Percentiles rank a stretch among this genome's conserved stretches.
Conservation (phyloP, 768 basidiomycete genomes). For the Suillus sp. region DNA sequence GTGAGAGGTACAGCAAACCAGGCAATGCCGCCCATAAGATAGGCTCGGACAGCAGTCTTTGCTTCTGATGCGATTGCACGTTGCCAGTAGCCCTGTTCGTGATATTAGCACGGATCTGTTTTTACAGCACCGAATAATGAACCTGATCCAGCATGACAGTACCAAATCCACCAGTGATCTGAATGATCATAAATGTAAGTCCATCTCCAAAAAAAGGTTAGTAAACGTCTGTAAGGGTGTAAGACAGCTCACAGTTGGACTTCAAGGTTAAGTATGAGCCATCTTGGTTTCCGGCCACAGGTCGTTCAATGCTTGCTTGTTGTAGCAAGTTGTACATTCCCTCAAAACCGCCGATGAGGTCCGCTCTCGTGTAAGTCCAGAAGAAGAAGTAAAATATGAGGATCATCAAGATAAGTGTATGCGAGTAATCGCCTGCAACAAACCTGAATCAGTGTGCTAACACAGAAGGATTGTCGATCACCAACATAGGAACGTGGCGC, state of each 20-base stretch:
- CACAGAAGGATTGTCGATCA: neutral
- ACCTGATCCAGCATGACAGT: slow-evolving; percentile 23
- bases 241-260: slow-evolving; percentile 24
- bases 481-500: slow-evolving; percentile 36
- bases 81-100: slow-evolving; percentile 37
- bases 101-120: slow-evolving; percentile 1
- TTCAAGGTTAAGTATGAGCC: slow-evolving; percentile 42
- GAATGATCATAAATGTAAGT: slow-evolving; percentile 21
- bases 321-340: slow-evolving; percentile 38
- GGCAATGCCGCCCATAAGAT: slow-evolving; percentile 41
- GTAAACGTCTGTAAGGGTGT: neutral
- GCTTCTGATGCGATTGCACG: slow-evolving; percentile 41
- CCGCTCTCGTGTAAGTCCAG: slow-evolving; percentile 30
- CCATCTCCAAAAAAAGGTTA: slow-evolving; percentile 15
- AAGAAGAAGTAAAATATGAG: slow-evolving; percentile 39
- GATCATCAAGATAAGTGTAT: slow-evolving; percentile 40
- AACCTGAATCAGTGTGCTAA: slow-evolving; percentile 8
- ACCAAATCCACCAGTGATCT: slow-evolving; percentile 23
- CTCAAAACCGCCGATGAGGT: slow-evolving; percentile 41
- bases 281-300: slow-evolving; percentile 39
- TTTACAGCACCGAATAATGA: neutral
- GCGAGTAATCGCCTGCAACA: slow-evolving; percentile 30
- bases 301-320: slow-evolving; percentile 27
- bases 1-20: slow-evolving; percentile 44
- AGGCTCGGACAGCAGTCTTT: slow-evolving; percentile 38